Evolutionary conservation across 345 rosid genomes (phyloP).

Genomic region (Lagerstroemia speciosa): DNA sequence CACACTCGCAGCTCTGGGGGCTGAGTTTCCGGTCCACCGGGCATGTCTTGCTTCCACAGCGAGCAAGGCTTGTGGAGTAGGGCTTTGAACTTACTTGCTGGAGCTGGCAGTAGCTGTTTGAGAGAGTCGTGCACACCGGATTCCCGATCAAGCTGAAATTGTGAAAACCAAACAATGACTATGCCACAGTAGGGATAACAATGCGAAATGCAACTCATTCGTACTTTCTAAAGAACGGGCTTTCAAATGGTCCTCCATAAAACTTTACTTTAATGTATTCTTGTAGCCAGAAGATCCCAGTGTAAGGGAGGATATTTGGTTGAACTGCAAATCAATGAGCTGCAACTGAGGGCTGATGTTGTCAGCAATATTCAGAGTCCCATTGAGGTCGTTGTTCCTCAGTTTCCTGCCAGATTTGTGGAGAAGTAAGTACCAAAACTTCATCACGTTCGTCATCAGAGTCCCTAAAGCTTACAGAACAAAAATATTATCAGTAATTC

Average conservation of each 20-base stretch:
- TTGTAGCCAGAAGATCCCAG: constrained; percentile 14
- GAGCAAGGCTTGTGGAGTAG: constrained; percentile 64
- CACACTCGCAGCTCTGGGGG: constrained; percentile 90
- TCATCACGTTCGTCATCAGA: background rate
- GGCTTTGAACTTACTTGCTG: constrained; percentile 39
- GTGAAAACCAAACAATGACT: background rate
- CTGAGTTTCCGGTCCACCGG: constrained; percentile 57
- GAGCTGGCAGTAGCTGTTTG: constrained; percentile 67
- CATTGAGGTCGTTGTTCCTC: constrained; percentile 26
- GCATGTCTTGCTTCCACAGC: constrained; percentile 56
- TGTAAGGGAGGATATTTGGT: constrained; percentile 9
- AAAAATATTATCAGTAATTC: background rate
- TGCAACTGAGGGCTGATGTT: constrained; percentile 9
- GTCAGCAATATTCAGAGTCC: constrained; percentile 22
- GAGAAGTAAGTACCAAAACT: background rate
- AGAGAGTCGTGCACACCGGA: constrained; percentile 59
- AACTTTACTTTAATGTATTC: constrained; percentile 49
- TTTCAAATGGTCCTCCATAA: constrained; percentile 1
- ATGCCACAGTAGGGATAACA: no score
- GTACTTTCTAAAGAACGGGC: no score
- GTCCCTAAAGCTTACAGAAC: background rate
- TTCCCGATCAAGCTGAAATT: constrained; percentile 67
- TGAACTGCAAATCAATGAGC: constrained; percentile 23
- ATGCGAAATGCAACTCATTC: no score
- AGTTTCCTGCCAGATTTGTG: constrained; percentile 12